phyloP scores from a whole-genome alignment of 306 rosid genomes.

The Delonix regia region DNA sequence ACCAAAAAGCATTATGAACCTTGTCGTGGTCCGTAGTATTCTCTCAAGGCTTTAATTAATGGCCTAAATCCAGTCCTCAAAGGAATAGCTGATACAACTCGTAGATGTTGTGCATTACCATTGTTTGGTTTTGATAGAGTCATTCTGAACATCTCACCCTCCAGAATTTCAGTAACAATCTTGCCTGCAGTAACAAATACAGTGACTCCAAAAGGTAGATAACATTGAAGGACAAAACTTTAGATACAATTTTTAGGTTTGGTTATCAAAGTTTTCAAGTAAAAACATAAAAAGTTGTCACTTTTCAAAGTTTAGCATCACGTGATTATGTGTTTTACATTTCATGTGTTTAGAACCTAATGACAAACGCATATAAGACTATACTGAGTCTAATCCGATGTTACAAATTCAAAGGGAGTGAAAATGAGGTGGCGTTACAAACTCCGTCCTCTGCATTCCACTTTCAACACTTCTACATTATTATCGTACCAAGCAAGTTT shows the following conservation, averaged over 20 bases:
- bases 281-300: no score
- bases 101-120: conserved; percentile 10
- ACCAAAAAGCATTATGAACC: neutral
- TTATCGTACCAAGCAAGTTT: neutral
- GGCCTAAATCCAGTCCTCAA: conserved; percentile 20
- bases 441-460: no score
- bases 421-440: no score
- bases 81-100: conserved; percentile 21
- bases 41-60: conserved; percentile 9
- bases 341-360: no score
- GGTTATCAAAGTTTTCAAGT: no score
- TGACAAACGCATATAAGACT: no score
- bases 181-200: neutral
- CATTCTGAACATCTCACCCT: conserved; percentile 14
- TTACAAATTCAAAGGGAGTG: no score
- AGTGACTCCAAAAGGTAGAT: neutral
- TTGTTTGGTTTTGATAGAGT: neutral
- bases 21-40: neutral
- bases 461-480: no score
- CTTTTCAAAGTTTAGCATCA: no score
- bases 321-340: no score
- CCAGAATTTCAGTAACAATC: conserved; percentile 1
- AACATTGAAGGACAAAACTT: neutral
- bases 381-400: no score
- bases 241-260: no score